Evolutionary conservation across 345 rosid species (phyloP), one percentile per base, ranked within the genome.

Genomic region (Noccaea caerulescens): DNA sequence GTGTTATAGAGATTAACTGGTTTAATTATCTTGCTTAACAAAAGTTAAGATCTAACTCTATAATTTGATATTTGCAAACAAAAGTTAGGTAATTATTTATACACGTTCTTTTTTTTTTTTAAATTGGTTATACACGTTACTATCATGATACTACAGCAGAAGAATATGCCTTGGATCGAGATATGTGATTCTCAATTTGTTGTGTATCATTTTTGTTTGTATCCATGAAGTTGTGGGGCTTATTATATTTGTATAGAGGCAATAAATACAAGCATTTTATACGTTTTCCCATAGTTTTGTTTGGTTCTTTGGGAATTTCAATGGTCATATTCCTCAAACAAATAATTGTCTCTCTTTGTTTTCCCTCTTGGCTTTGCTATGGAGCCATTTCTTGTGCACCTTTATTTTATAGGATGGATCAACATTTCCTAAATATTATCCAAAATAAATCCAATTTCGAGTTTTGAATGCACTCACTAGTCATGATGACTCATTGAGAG

Each of bases 221-320:
- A 66, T 66, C 46, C 30, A 66, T 59, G 6, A 30, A 49, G 9
- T 12, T 52, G 34, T 52, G 42, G 53, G 43, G 37, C 64, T 45
- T 46, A 1, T 44, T 1, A 41, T 8, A 42, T 57, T 32, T 49
- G 34, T 45, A 44, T 12, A 9, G 2, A n/a, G 52, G 50, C 44
- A 38, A 55, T 11, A 64, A 38, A 37, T 11, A 57, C 12, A 64
- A 25, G 32, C 3, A 30, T 46, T 46, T 56, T 8, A 39, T 58
- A 49, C 30, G 38, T 47, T 18, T 64, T 23, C 50, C n/a, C 20
- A 2, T 43, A 13, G 49, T 74, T 20, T 66, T 43, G 54, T 59
- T 74, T 53, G 57, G 74, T 61, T 53, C 70, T 75, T 75, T 75
- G 74, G 51, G 20, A 54, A 47, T 16, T 75, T 54, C 70, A 75